These are phyloP conservation scores for Onygenales sp. DNA, from an alignment of 2,329 filamentous ascomycete genomes.

Conservation along the genomic window DNA sequence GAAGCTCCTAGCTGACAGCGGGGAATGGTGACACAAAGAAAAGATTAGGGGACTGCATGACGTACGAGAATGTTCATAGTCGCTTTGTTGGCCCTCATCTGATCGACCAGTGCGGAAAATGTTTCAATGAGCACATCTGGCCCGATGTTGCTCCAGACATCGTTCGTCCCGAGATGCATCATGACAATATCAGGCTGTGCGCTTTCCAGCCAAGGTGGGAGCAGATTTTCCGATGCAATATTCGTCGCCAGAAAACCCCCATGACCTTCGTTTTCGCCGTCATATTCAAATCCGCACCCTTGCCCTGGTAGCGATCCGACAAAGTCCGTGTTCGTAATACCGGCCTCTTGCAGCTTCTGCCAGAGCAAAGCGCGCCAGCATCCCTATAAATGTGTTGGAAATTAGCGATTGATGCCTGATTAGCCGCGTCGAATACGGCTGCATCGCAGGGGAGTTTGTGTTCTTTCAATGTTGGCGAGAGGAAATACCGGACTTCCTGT, in stretches of 20 bases:
- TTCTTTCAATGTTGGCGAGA: neutral
- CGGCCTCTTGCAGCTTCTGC: slow-evolving; percentile 20
- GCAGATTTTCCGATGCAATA: slow-evolving; percentile 29
- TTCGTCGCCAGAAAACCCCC: slow-evolving; percentile 32
- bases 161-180: slow-evolving; percentile 40
- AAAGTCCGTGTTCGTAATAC: slow-evolving; percentile 25
- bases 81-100: slow-evolving; percentile 35
- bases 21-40: neutral
- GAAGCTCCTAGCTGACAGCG: neutral
- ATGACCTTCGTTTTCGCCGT: slow-evolving; percentile 39
- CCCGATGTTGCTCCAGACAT: slow-evolving; percentile 28
- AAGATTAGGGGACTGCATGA: neutral
- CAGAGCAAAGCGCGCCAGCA: slow-evolving; percentile 29
- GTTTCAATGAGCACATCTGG: slow-evolving; percentile 27
- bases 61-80: slow-evolving; percentile 31
- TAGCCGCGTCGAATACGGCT: neutral
- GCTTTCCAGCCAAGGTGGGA: slow-evolving; percentile 30
- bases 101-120: slow-evolving; percentile 28
- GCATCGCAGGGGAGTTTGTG: neutral
- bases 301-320: slow-evolving; percentile 21
- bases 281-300: slow-evolving; percentile 30
- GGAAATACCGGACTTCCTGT: neutral
- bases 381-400: neutral
- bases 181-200: slow-evolving; percentile 35
- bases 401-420: neutral